Conservation (phyloP, 495 filamentous ascomycete species). For the Aspergillus indologenus region DNA sequence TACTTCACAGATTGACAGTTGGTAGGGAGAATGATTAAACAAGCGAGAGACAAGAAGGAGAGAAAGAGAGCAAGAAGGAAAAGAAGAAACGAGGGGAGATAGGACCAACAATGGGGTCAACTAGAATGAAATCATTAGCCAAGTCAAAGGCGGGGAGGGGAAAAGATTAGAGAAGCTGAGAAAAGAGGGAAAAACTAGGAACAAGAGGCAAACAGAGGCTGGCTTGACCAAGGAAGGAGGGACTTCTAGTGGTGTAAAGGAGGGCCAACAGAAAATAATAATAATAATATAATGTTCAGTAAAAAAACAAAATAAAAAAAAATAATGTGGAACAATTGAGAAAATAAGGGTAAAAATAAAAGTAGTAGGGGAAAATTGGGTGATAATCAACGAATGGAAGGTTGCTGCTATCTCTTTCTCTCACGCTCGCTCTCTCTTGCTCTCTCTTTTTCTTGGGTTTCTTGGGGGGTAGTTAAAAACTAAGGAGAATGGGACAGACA, state of each 20-base stretch:
- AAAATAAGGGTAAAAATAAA: constrained; percentile 5
- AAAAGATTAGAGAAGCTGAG: constrained; percentile 5
- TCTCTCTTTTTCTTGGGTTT: no score
- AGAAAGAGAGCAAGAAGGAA: no score
- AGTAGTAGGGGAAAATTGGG: neutral
- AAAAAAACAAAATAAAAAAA: neutral
- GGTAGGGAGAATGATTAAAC: constrained; percentile 3
- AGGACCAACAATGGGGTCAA: constrained; percentile 6
- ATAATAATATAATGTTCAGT: neutral
- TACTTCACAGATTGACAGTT: neutral
- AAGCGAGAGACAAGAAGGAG: constrained; percentile 11
- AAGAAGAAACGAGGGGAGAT: constrained; percentile 4
- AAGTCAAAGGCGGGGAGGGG: neutral
- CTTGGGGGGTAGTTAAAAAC: neutral
- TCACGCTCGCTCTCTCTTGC: no score
- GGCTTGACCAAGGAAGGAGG: constrained; percentile 5
- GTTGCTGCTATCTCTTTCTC: no score
- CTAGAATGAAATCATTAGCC: constrained; percentile 1
- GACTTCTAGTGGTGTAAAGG: neutral
- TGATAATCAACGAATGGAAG: neutral
- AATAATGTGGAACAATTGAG: constrained; percentile 2
- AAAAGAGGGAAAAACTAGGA: constrained; percentile 9
- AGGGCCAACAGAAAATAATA: neutral
- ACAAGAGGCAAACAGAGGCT: constrained; percentile 7
- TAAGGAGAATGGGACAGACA: neutral